Evolutionary conservation across 2,329 filamentous ascomycete genomes (phyloP).

Genomic region (Beauveria varroae): DNA sequence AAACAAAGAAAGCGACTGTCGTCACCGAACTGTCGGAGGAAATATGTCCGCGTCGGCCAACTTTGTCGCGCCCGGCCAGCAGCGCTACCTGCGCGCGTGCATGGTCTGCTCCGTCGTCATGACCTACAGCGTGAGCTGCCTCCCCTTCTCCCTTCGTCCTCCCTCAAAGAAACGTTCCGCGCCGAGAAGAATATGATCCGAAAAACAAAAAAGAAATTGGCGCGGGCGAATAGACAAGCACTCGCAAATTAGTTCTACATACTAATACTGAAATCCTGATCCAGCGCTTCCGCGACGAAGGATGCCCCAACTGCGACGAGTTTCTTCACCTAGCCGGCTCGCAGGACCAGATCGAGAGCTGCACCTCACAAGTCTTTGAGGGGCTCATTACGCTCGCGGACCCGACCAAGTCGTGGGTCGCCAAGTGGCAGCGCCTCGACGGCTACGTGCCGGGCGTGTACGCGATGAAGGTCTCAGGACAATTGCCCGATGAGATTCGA

Average conservation of each 20-base stretch:
- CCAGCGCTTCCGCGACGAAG: conserved; percentile 76
- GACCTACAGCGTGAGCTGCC: conserved; percentile 57
- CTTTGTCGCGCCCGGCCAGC: conserved; percentile 66
- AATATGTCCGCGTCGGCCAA: conserved; percentile 39
- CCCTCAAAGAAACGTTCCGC: not conserved
- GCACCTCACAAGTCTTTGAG: conserved; percentile 94
- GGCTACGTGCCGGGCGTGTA: conserved; percentile 85
- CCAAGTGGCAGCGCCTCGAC: conserved; percentile 91
- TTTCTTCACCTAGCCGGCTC: conserved; percentile 78
- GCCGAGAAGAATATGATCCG: no score
- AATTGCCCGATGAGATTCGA: conserved; percentile 59
- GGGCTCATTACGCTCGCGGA: conserved; percentile 80
- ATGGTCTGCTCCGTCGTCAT: conserved; percentile 98
- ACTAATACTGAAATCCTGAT: no score
- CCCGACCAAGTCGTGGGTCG: conserved; percentile 83
- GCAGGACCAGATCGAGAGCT: conserved; percentile 77
- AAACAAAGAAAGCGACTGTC: not conserved
- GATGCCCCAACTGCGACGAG: conserved; percentile 94
- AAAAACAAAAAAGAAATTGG: no score
- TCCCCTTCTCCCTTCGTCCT: not conserved
- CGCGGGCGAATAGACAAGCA: not conserved
- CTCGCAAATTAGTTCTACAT: no score
- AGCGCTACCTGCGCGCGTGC: conserved; percentile 86
- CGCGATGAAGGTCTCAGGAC: conserved; percentile 87
- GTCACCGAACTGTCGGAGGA: not conserved